These are phyloP conservation scores for Eutrema japonicum DNA, from an alignment of 345 rosid species.

Conservation along the genomic window DNA sequence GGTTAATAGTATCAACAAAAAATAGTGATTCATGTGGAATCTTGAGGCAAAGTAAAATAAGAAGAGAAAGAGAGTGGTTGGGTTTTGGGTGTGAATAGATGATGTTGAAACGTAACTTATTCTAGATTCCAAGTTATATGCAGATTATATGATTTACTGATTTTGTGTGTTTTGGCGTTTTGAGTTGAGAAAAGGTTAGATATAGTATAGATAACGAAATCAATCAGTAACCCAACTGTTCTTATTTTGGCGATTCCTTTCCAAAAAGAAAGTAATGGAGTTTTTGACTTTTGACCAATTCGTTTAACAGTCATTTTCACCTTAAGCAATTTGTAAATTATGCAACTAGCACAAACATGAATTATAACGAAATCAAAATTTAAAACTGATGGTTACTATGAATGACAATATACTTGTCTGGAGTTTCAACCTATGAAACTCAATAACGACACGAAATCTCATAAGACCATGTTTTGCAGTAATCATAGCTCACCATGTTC, in stretches of 20 bases:
- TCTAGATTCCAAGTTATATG: slow-evolving; percentile 7
- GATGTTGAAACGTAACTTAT: slow-evolving; percentile 27
- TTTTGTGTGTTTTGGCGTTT: background rate
- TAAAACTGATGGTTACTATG: too few species aligned
- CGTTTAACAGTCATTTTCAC: background rate
- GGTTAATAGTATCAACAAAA: background rate
- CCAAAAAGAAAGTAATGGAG: background rate
- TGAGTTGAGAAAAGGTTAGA: slow-evolving; percentile 9
- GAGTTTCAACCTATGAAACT: background rate
- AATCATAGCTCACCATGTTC: too few species aligned
- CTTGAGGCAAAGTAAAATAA: slow-evolving; percentile 11
- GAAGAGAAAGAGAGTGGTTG: slow-evolving; percentile 29
- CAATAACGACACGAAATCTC: background rate
- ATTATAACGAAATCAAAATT: background rate
- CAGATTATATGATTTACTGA: background rate
- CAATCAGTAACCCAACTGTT: slow-evolving; percentile 3
- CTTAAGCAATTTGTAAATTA: background rate
- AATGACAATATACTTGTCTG: background rate
- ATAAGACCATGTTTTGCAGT: too few species aligned
- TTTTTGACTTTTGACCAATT: background rate
- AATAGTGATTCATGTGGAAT: slow-evolving; percentile 26
- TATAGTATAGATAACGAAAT: slow-evolving; percentile 21
- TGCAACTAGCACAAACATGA: background rate
- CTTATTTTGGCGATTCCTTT: background rate
- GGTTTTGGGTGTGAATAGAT: slow-evolving; percentile 31